Evolutionary conservation across 148 eudicot genomes (phyloP), one percentile per base, ranked within the genome.

Genomic region (Rhododendron ovatum): DNA sequence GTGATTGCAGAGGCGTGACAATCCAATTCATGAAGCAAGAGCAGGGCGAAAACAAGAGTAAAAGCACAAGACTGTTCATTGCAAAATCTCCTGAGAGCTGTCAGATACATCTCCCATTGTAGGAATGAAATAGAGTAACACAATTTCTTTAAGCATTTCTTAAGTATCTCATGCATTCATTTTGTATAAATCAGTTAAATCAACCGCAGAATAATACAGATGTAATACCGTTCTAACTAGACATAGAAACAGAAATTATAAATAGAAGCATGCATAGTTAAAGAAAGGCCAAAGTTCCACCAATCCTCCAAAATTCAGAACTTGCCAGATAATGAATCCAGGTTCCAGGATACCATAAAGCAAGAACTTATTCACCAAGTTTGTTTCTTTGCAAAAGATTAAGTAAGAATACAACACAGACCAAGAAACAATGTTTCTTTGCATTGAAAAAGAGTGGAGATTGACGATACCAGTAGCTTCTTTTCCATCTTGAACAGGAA

Each of bases 391-490:
- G 39, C n/a, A 48, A 73, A 15, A 84, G 67, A 84, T 55, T 41
- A n/a, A 69, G 37, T 33, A 71, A 71, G 80, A 28, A 57, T 33
- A 50, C 28, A 28, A 30, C 37, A 28, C 2, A 2, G 65, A 53
- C 41, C 48, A 84, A 41, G 65, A 51, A 28, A 69, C 13, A 30
- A 75, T 41, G 11, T 75, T 77, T 26, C 48, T 50, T 35, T 5
- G 71, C 84, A 18, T 81, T 43, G 55, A 80, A 77, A 79, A 26
- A 83, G 77, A 83, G 45, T 78, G 78, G 35, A 86, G 50, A 45
- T 43, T 43, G 28, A 88, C 67, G 85, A 63, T 92, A 95, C 99
- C 96, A 85, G 88, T 30, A 88, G 88, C 86, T 61, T 87, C 61
- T 85, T 88, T 89, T 65, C 88, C 91, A 37, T 85, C 89, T 87